Evolutionary conservation across 768 basidiomycete genomes (phyloP).

Genomic region (Clavulina sp.): DNA sequence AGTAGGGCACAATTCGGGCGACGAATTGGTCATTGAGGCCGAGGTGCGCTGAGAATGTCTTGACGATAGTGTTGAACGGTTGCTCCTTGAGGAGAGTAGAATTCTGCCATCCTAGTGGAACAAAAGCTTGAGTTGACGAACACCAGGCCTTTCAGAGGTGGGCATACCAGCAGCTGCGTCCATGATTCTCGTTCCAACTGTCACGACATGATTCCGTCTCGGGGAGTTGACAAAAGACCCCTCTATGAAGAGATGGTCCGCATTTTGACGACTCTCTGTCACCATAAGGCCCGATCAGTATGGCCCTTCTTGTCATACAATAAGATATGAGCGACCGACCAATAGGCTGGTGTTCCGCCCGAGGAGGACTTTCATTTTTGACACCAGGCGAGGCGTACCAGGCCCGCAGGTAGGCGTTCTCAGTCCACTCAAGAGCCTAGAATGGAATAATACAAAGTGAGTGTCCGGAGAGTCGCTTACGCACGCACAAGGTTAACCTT

Average conservation of each 20-base stretch:
- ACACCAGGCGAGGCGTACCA: slow-evolving; percentile 42
- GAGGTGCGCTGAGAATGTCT: slow-evolving; percentile 63
- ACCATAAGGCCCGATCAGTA: too few relatives aligned
- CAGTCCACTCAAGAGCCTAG: slow-evolving; percentile 41
- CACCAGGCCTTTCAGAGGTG: too few relatives aligned
- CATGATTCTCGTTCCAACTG: slow-evolving; percentile 56
- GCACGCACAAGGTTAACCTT: slow-evolving; percentile 53
- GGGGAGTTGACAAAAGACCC: slow-evolving; percentile 43
- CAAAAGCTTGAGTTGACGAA: too few relatives aligned
- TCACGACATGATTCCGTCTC: slow-evolving; percentile 44
- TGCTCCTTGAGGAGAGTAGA: slow-evolving; percentile 23
- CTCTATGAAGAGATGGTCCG: slow-evolving; percentile 26
- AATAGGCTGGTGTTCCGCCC: slow-evolving; percentile 14
- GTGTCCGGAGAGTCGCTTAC: slow-evolving; percentile 16
- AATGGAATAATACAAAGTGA: neutral
- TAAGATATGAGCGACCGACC: neutral
- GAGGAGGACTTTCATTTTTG: slow-evolving; percentile 28
- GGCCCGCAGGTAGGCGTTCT: slow-evolving; percentile 76
- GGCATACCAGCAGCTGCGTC: neutral
- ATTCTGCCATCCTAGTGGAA: slow-evolving; percentile 9
- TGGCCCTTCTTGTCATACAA: neutral
- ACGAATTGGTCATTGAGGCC: slow-evolving; percentile 35
- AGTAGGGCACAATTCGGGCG: slow-evolving; percentile 47
- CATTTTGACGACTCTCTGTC: too few relatives aligned
- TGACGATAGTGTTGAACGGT: slow-evolving; percentile 57